Percentiles rank a stretch among this genome's conserved stretches.
Conservation (phyloP, 225 moss, liverwort and hornwort species). For the Sphagnum tenellum region DNA sequence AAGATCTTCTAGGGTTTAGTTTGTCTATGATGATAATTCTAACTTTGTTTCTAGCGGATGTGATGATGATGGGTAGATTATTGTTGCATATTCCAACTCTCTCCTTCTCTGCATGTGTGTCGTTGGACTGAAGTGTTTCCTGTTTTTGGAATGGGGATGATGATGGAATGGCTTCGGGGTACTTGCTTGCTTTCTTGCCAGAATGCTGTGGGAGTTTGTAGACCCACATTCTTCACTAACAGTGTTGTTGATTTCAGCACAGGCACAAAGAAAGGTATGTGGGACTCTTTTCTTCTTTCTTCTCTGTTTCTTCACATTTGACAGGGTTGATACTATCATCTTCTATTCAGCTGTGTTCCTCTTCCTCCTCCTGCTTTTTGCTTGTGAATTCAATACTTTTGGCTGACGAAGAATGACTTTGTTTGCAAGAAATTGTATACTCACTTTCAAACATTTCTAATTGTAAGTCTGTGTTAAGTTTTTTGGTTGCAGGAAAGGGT, state of each 20-base stretch:
- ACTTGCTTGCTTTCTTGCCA: slow-evolving; percentile 8
- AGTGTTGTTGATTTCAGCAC: slow-evolving; percentile 11
- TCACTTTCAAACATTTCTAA: background rate
- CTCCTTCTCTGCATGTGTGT: too few species aligned
- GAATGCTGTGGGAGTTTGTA: slow-evolving; percentile 16
- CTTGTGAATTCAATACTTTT: background rate
- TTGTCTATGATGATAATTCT: too few species aligned
- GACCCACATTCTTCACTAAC: slow-evolving; percentile 11
- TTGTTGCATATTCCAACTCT: too few species aligned
- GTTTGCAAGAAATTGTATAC: too few species aligned
- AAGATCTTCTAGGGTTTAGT: too few species aligned
- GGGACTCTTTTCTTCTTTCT: background rate
- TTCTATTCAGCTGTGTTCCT: background rate
- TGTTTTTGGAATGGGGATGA: too few species aligned
- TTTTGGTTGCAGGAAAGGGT: slow-evolving; percentile 25
- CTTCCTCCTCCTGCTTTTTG: background rate
- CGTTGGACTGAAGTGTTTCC: too few species aligned
- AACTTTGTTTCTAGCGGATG: too few species aligned
- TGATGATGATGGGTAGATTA: too few species aligned
- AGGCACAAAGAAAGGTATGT: slow-evolving; percentile 27
- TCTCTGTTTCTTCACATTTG: background rate
- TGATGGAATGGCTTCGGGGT: too few species aligned
- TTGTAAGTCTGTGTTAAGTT: background rate
- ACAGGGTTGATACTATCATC: background rate
- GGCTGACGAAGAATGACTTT: background rate